A percentile compares a stretch with the other conserved stretches of the same genome.
Evolutionary conservation across 2,329 filamentous ascomycete genomes (phyloP).

Genomic region (Diplodia scrobiculata): DNA sequence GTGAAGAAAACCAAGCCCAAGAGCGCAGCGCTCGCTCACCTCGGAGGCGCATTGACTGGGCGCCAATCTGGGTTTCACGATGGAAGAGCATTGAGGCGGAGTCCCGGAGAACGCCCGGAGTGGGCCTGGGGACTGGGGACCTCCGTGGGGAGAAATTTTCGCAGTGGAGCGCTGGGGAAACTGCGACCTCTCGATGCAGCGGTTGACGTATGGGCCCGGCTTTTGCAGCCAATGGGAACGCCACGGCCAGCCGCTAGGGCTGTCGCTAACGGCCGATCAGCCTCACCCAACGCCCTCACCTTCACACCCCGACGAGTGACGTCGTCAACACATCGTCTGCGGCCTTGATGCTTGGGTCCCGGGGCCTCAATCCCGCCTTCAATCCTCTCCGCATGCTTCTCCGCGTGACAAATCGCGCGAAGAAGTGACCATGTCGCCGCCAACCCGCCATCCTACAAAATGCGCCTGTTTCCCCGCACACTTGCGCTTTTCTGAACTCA

Average conservation of each 20-base stretch:
- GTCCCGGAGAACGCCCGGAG: conserved; percentile 14
- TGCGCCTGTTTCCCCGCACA: not conserved
- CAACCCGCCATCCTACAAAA: not conserved
- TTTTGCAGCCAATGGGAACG: conserved; percentile 8
- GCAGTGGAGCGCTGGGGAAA: conserved; percentile 19
- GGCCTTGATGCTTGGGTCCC: not conserved
- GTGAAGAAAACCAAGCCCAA: not conserved
- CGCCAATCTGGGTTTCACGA: not conserved
- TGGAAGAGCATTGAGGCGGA: not conserved
- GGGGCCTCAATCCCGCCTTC: not conserved
- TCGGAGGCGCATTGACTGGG: too few species aligned
- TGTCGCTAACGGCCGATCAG: conserved; percentile 12
- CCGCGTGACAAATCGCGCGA: not conserved
- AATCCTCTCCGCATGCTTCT: not conserved
- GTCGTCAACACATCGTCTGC: not conserved
- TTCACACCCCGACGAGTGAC: conserved; percentile 6
- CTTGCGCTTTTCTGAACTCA: not conserved
- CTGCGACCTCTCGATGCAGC: conserved; percentile 9
- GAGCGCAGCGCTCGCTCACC: not conserved
- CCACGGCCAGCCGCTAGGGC: not conserved
- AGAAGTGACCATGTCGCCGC: conserved; percentile 1
- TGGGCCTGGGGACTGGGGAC: conserved; percentile 26
- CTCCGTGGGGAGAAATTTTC: conserved; percentile 23
- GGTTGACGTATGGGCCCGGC: conserved; percentile 10
- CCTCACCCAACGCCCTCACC: conserved; percentile 8